Evolutionary conservation across 1,139 yeast species (phyloP).

Genomic region (Scheffersomyces insectosa): DNA sequence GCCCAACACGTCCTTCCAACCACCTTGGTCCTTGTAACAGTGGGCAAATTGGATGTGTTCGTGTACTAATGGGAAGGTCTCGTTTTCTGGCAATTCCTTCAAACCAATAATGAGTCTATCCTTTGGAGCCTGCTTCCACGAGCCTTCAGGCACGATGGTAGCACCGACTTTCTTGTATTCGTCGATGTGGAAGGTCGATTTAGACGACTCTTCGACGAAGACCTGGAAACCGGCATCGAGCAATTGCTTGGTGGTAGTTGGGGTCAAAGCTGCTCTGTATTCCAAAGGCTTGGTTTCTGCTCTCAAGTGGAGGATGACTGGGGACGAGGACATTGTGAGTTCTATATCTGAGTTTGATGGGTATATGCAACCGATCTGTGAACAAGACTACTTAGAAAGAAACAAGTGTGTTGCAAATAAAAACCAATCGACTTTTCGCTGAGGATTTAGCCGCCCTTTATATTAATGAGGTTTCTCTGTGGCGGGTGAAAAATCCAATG

Average conservation of each 20-base stretch:
- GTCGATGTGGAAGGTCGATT: constrained; percentile 70
- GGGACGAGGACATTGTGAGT: constrained; percentile 9
- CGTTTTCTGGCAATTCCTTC: constrained; percentile 91
- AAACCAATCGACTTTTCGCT: no score
- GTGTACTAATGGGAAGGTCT: constrained; percentile 87
- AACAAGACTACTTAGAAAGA: no score
- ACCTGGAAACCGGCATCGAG: constrained; percentile 87
- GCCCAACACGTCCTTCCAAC: constrained; percentile 88
- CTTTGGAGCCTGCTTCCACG: constrained; percentile 88
- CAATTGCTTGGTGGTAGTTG: constrained; percentile 80
- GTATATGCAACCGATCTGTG: no score
- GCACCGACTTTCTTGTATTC: constrained; percentile 87
- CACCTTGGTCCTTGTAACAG: constrained; percentile 95
- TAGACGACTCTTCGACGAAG: constrained; percentile 82
- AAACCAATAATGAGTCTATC: constrained; percentile 90
- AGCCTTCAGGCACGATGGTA: constrained; percentile 83
- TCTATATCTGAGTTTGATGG: no score
- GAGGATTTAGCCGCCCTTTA: no score
- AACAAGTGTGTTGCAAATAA: no score
- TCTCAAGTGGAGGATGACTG: constrained; percentile 74
- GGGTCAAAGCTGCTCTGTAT: constrained; percentile 96
- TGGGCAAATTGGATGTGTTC: constrained; percentile 98
- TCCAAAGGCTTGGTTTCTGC: constrained; percentile 97
- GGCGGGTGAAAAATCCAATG: no score
- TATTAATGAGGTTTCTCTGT: no score